Evolutionary conservation across 2,329 filamentous ascomycete species (phyloP).

Genomic region (Verticillium zaregamsianum): DNA sequence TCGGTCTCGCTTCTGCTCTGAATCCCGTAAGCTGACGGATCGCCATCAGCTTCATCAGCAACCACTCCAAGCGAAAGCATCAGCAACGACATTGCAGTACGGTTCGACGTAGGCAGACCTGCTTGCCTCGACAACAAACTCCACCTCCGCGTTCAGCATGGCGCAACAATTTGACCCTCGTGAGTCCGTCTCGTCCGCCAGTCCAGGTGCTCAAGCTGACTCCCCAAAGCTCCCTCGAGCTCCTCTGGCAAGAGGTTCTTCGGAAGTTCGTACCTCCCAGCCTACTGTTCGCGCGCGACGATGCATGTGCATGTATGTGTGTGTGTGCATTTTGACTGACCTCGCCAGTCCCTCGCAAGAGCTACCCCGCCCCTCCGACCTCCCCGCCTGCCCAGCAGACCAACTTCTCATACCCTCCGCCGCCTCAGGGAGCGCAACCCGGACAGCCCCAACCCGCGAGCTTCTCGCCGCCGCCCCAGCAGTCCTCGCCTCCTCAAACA

Average conservation of each 20-base stretch:
- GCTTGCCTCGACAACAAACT: background rate
- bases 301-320: too few relatives aligned
- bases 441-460: constrained; percentile 1
- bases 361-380: constrained; percentile 32
- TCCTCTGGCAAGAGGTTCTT: background rate
- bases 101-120: background rate
- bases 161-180: background rate
- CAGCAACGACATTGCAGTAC: background rate
- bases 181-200: background rate
- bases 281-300: background rate
- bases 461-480: constrained; percentile 25
- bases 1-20: background rate
- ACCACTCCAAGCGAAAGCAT: too few relatives aligned
- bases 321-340: constrained; percentile 5
- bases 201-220: background rate
- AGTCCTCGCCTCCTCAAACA: constrained; percentile 14
- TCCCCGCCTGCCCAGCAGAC: constrained; percentile 42
- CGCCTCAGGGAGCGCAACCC: constrained; percentile 23
- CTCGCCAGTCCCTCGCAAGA: constrained; percentile 19
- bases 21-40: background rate
- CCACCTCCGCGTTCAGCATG: background rate
- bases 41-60: background rate
- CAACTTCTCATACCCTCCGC: constrained; percentile 40
- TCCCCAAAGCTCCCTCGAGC: background rate
- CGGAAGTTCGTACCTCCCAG: background rate